Percentiles rank a stretch among this genome's conserved stretches.
Conservation (phyloP, 768 basidiomycete genomes). For the Kwoniella heveanensis region DNA sequence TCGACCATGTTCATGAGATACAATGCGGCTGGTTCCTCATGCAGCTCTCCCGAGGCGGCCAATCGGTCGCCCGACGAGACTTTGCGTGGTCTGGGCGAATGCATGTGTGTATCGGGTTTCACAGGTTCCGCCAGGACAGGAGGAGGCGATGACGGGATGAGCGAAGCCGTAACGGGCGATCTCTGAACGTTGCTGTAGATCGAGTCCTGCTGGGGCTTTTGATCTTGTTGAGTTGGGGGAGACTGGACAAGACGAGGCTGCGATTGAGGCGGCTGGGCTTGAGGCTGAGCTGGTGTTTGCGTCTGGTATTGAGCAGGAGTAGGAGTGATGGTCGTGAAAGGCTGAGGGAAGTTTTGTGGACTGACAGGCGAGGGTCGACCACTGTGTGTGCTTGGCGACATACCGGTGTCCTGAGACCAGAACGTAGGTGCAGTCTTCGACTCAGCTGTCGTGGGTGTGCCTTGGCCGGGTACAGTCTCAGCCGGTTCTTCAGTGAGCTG, state of each 20-base stretch:
- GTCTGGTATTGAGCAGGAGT: slow-evolving; percentile 1
- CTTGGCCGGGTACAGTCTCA: neutral
- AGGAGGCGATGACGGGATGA: neutral
- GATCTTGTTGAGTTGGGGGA: no score
- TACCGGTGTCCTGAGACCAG: slow-evolving; percentile 43
- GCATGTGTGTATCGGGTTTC: neutral
- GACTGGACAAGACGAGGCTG: neutral
- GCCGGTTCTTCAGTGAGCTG: slow-evolving; percentile 37
- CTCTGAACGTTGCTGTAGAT: neutral
- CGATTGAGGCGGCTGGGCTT: neutral
- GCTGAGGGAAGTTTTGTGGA: slow-evolving; percentile 11
- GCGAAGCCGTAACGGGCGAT: neutral
- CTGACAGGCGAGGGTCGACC: slow-evolving; percentile 11
- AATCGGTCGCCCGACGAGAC: slow-evolving; percentile 33
- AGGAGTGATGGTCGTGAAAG: slow-evolving; percentile 7
- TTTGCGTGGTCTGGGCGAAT: slow-evolving; percentile 41
- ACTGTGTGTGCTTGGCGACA: slow-evolving; percentile 28
- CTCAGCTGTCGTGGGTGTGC: slow-evolving; percentile 9
- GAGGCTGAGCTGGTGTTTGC: neutral
- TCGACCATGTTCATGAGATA: slow-evolving; percentile 52
- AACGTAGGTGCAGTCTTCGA: slow-evolving; percentile 26
- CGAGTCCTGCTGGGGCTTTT: neutral
- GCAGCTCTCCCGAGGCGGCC: slow-evolving; percentile 19
- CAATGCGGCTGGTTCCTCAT: slow-evolving; percentile 49
- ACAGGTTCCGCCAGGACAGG: slow-evolving; percentile 17